Evolutionary conservation across 345 rosid species (phyloP).

Genomic region (Aethionema arabicum): DNA sequence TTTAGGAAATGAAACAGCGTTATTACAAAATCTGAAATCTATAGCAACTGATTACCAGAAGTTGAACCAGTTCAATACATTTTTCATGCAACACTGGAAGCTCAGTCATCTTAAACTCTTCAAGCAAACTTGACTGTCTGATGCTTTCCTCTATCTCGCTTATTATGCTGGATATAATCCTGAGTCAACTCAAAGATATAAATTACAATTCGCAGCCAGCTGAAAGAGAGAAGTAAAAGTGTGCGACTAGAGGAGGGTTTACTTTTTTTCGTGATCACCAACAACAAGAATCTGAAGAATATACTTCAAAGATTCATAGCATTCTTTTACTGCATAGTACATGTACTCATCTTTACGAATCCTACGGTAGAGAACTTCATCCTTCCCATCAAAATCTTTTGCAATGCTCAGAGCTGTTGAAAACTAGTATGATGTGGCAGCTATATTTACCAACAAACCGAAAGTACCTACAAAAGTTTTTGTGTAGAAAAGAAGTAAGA

Average conservation of each 20-base stretch:
- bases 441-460: conserved; percentile 36
- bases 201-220: conserved; percentile 17
- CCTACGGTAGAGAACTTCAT: conserved; percentile 60
- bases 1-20: conserved; percentile 3
- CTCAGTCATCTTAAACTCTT: conserved; percentile 71
- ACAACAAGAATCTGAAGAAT: conserved; percentile 79
- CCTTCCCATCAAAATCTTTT: conserved; percentile 70
- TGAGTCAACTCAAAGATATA: conserved; percentile 30
- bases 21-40: conserved; percentile 11
- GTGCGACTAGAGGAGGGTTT: conserved; percentile 19
- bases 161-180: conserved; percentile 59
- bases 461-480: conserved; percentile 12
- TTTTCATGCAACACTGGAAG: conserved; percentile 64
- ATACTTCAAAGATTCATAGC: conserved; percentile 81
- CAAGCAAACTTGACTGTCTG: conserved; percentile 56
- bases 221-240: conserved; percentile 13
- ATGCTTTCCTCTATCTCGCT: conserved; percentile 78
- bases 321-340: conserved; percentile 79
- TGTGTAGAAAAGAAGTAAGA: conserved; percentile 1
- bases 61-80: conserved; percentile 67
- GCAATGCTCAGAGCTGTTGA: conserved; percentile 83
- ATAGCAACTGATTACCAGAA: conserved; percentile 58
- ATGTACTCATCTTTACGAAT: conserved; percentile 81
- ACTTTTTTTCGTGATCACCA: conserved; percentile 84
- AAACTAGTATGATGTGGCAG: conserved; percentile 54